Base-by-base conservation (phyloP, 371 early-diverging fungal genomes). In the Actinomortierella ambigua region DNA sequence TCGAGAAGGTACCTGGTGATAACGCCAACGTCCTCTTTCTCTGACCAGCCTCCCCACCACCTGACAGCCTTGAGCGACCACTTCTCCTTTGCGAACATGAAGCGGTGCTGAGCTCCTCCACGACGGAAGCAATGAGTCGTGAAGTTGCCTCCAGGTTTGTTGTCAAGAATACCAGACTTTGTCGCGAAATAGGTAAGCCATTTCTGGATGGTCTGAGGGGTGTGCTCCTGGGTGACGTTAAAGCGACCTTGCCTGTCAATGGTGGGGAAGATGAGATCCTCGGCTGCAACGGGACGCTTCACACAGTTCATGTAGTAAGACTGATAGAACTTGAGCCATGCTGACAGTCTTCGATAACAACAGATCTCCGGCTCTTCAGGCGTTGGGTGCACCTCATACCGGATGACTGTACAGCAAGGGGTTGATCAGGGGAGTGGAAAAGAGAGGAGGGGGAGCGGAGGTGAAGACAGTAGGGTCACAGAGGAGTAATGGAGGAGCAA, bases 1-100 rank as follows among this genome's bases (percentile, higher is more conserved):
- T 63, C 63, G 13, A 63, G 20, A 1, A 63, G 53, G 27, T 56
- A 57, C n/a, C 43, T 17, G 18, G 56, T 63, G 26, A 63, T 57
- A 11, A 42, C 56, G 2, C 57, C 57, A 7, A 22, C 34, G n/a
- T 8, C 20, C 22, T 63, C 63, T 2, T 44, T 18, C 20, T 63
- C 49, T 0, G 57, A 18, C 63, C 57, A 63, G 2, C 63, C 63
- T 0, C 56, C 57, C 63, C 63, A 57, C 58, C 54, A 57, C 27
- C 52, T 47, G 14, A 63, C 26, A 1, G 63, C 63, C 26, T 56
- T 56, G 22, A 63, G 40, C 0, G 48, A 39, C 63, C 63, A 50
- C 20, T 28, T 56, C n/a, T 56, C 57, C n/a, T 57, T 40, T 2
- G 42, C 50, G 18, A 52, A 51, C 46, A 63, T 56, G 17, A 63